Conservation (phyloP, 768 basidiomycete genomes). For the Infundibulicybe gibba region DNA sequence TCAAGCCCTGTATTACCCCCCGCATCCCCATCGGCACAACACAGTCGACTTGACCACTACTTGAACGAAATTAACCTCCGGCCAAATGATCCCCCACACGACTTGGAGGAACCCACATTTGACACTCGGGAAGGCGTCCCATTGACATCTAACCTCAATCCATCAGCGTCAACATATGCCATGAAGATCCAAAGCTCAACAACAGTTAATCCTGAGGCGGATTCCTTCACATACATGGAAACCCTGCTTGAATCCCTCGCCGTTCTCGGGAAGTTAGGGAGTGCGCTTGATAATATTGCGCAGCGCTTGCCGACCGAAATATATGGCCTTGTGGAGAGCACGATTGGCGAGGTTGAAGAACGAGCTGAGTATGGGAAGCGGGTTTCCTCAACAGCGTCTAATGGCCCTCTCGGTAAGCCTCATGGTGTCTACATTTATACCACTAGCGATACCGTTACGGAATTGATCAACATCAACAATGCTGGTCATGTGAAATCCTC, state of each 20-base stretch:
- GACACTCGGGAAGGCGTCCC: constrained; percentile 15
- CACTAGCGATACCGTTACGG: constrained; percentile 20
- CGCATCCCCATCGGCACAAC: constrained; percentile 21
- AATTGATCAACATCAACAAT: constrained; percentile 19
- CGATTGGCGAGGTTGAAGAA: constrained; percentile 89
- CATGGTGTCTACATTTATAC: constrained; percentile 55
- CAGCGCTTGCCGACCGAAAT: constrained; percentile 85
- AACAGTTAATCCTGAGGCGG: constrained; percentile 75
- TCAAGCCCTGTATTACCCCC: too few relatives aligned
- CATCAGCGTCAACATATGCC: constrained; percentile 12
- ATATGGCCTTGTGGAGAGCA: constrained; percentile 79
- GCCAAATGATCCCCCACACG: constrained; percentile 76
- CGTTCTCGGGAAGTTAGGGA: constrained; percentile 84
- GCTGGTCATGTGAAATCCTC: constrained; percentile 41
- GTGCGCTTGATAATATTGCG: constrained; percentile 74
- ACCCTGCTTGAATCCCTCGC: constrained; percentile 90
- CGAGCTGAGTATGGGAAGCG: constrained; percentile 76
- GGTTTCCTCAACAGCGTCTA: constrained; percentile 31
- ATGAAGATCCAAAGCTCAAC: constrained; percentile 11
- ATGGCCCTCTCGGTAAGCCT: constrained; percentile 32
- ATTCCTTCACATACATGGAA: constrained; percentile 93
- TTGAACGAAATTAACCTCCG: constrained; percentile 62
- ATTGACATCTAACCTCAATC: constrained; percentile 7
- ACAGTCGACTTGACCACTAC: constrained; percentile 47
- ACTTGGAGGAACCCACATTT: constrained; percentile 43